Conservation (phyloP, 441 rosid genomes). For the Mallotus repandus region DNA sequence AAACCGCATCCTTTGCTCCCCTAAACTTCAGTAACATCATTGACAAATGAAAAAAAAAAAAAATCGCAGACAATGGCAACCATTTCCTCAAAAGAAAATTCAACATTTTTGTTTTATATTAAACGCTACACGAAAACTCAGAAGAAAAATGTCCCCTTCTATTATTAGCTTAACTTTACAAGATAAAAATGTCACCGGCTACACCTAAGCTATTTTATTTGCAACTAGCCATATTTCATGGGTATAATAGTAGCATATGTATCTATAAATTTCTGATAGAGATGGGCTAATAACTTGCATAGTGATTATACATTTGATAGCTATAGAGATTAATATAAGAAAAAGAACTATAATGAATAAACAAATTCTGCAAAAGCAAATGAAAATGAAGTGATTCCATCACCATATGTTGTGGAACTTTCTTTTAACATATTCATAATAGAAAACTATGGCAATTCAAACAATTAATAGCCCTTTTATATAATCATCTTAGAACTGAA, state of each 20-base stretch:
- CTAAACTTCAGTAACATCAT: neutral
- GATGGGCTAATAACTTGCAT: neutral
- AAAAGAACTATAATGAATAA: too few relatives aligned
- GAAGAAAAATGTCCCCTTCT: neutral
- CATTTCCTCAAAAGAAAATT: neutral
- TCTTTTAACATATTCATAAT: conserved; percentile 1
- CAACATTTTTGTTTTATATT: neutral
- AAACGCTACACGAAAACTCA: neutral
- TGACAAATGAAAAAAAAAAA: neutral
- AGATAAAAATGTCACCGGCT: neutral
- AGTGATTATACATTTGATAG: too few relatives aligned
- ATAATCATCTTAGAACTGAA: neutral
- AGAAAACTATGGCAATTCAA: conserved; percentile 13
- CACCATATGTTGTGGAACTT: neutral
- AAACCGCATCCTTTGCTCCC: too few relatives aligned
- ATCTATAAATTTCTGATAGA: neutral
- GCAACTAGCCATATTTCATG: neutral
- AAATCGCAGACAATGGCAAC: neutral
- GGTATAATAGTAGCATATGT: too few relatives aligned
- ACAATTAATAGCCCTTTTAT: neutral
- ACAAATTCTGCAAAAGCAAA: neutral
- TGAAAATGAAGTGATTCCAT: conserved; percentile 8
- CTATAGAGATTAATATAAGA: too few relatives aligned
- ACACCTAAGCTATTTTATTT: neutral
- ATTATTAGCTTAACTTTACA: neutral